Evolutionary conservation across 176 grass and related monocot species (phyloP), one percentile per base, ranked within the genome.

Genomic region (Eleusine indica): DNA sequence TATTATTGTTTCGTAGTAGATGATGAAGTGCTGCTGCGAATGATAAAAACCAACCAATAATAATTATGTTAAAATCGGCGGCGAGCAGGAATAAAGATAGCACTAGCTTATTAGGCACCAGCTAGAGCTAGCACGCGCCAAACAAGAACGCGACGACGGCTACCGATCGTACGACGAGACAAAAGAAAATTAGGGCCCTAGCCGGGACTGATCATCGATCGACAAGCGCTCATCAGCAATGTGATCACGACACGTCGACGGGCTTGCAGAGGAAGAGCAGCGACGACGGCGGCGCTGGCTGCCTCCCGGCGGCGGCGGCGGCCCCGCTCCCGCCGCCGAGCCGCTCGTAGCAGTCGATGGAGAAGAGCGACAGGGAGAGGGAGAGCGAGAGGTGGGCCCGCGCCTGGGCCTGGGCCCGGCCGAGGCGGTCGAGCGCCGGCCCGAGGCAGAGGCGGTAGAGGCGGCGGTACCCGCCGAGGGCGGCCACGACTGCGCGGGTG

Each of bases 301-400:
- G 77, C 81, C 81, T 85, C 8, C 80, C 80, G 2, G 61, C 30
- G 74, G 85, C 54, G 41, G 53, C n/a, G 83, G 66, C 28, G 58
- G 12, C 70, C 5, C 19, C 83, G 29, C 29, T 70, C 8, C 71
- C 84, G 38, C 54, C 88, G 52, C 85, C 91, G 15, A 99, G 93
- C 53, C 96, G 91, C 80, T 96, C 96, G 86, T 99, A 99, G 90
- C 96, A 96, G 90, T 99, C 96, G 86, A 99, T 99, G 85, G 96
- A 99, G 93, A 99, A 96, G 83, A 99, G 96, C 11, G 96, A 99
- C 7, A 99, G 93, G 0, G 96, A 95, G 47, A 99, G 91, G 37
- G 97, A 94, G 32, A 99, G 91, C 22, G 93, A 95, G 17, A 93
- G 76, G 44, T 78, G 85, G 5, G 61, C 61, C 25, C 54, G 47